phyloP scores from a whole-genome alignment of 768 basidiomycete species.

The Leucosporidium yakuticum region DNA sequence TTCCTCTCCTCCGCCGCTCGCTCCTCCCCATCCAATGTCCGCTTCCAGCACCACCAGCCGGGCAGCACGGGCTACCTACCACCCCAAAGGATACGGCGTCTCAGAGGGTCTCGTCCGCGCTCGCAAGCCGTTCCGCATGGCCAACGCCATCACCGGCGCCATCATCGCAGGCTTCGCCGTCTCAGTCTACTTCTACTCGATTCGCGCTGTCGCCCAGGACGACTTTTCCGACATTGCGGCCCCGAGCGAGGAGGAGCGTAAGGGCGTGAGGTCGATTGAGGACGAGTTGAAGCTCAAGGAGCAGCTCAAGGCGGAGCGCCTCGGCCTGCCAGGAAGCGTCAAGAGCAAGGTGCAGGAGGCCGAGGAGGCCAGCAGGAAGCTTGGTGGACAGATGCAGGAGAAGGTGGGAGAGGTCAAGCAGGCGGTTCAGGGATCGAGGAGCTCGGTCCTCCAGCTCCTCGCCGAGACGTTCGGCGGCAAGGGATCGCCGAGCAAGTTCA shows the following conservation, averaged over 20 bases:
- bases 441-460: slow-evolving; percentile 46
- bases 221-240: slow-evolving; percentile 78
- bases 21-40: not conserved
- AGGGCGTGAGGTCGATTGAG: slow-evolving; percentile 42
- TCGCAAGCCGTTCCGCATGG: slow-evolving; percentile 69
- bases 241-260: slow-evolving; percentile 47
- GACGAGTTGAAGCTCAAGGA: slow-evolving; percentile 36
- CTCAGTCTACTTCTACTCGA: slow-evolving; percentile 86
- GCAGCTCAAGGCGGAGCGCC: not conserved
- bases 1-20: not conserved
- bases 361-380: not conserved
- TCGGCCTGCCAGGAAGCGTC: not conserved
- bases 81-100: slow-evolving; percentile 55
- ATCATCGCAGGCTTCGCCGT: slow-evolving; percentile 65
- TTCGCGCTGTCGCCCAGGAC: slow-evolving; percentile 88
- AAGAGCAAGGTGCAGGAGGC: slow-evolving; percentile 1
- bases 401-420: too few relatives aligned
- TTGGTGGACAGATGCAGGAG: not conserved
- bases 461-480: slow-evolving; percentile 51
- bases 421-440: too few relatives aligned
- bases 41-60: not conserved
- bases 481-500: slow-evolving; percentile 54
- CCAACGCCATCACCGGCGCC: slow-evolving; percentile 73
- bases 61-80: slow-evolving; percentile 27
- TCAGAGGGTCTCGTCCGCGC: slow-evolving; percentile 83